Conservation (phyloP, 2,329 filamentous ascomycete genomes). For the Nothophaeocryptopus gaeumannii region DNA sequence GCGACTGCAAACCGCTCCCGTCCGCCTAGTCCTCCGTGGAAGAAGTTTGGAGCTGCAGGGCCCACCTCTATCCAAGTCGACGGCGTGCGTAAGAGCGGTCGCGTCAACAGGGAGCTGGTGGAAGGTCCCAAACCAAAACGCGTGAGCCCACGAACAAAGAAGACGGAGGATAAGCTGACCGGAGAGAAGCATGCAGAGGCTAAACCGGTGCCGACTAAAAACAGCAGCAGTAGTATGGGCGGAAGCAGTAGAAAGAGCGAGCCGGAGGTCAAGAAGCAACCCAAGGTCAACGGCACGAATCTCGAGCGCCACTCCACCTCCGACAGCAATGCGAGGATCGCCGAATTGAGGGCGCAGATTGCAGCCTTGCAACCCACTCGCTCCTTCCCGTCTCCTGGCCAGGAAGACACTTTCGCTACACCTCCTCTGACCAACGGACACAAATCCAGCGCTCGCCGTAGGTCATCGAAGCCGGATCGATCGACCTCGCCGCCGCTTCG, state of each 20-base stretch:
- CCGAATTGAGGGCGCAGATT: conserved; percentile 32
- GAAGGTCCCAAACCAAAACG: conserved; percentile 25
- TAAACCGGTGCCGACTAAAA: conserved; percentile 11
- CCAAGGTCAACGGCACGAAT: conserved; percentile 10
- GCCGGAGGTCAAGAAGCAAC: conserved; percentile 9
- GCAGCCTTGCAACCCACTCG: conserved; percentile 29
- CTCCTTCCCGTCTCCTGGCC: conserved; percentile 22
- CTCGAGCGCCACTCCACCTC: conserved; percentile 16
- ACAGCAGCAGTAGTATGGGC: conserved; percentile 14
- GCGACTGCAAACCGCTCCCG: conserved; percentile 36
- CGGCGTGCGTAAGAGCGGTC: conserved; percentile 60
- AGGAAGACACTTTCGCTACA: neutral
- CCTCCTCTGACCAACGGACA: conserved; percentile 5
- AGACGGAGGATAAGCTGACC: conserved; percentile 28
- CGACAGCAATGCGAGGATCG: conserved; percentile 24
- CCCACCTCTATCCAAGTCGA: conserved; percentile 76
- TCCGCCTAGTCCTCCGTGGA: conserved; percentile 85
- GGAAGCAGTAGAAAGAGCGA: conserved; percentile 17
- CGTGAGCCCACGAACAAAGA: conserved; percentile 32
- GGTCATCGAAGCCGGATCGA: conserved; percentile 12
- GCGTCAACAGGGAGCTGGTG: conserved; percentile 46
- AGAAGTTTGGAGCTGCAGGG: conserved; percentile 76
- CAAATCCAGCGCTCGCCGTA: conserved; percentile 24
- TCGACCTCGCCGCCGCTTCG: conserved; percentile 17
- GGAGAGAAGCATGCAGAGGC: conserved; percentile 20